phyloP scores from a whole-genome alignment of 2,329 filamentous ascomycete species.

The Dryadomyces quercus-mongolicae region DNA sequence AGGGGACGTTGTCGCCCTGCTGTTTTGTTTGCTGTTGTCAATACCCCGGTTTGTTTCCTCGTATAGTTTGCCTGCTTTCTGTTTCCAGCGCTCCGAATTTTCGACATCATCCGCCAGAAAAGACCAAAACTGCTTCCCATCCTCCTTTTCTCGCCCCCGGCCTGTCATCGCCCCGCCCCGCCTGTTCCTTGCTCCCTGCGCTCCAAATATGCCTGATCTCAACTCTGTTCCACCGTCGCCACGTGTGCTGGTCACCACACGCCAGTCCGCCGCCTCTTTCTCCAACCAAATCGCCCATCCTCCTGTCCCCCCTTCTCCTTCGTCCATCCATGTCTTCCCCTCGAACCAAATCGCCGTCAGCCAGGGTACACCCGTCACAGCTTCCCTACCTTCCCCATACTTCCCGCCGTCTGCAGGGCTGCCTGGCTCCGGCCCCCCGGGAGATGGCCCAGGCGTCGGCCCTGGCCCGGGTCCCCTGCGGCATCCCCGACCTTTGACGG shows the following conservation, averaged over 20 bases:
- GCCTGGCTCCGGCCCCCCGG: constrained; percentile 10
- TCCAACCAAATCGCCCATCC: constrained; percentile 27
- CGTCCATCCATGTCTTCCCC: constrained; percentile 43
- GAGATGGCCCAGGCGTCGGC: constrained; percentile 33
- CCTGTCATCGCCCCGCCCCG: not conserved
- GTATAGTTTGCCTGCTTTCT: not conserved
- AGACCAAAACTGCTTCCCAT: not conserved
- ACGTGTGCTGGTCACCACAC: constrained; percentile 27
- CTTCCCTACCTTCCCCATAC: constrained; percentile 20
- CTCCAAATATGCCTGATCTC: constrained; percentile 35
- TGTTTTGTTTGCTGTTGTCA: not conserved
- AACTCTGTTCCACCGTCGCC: constrained; percentile 43
- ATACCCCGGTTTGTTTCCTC: not conserved
- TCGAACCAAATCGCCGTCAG: constrained; percentile 41
- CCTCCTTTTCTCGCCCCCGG: not conserved
- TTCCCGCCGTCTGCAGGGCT: constrained; percentile 16
- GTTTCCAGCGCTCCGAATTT: not conserved
- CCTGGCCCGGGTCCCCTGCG: constrained; percentile 61
- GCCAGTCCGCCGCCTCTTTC: constrained; percentile 18
- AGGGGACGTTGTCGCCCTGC: not conserved
- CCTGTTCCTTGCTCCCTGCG: not conserved
- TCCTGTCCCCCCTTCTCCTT: constrained; percentile 25
- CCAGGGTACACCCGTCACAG: constrained; percentile 15
- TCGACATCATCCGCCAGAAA: not conserved
- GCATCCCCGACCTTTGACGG: constrained; percentile 77